Percentiles rank a stretch among this genome's conserved stretches.
Evolutionary conservation across 352 stramenopile species (phyloP).

Genomic region (Pythium aquatile): DNA sequence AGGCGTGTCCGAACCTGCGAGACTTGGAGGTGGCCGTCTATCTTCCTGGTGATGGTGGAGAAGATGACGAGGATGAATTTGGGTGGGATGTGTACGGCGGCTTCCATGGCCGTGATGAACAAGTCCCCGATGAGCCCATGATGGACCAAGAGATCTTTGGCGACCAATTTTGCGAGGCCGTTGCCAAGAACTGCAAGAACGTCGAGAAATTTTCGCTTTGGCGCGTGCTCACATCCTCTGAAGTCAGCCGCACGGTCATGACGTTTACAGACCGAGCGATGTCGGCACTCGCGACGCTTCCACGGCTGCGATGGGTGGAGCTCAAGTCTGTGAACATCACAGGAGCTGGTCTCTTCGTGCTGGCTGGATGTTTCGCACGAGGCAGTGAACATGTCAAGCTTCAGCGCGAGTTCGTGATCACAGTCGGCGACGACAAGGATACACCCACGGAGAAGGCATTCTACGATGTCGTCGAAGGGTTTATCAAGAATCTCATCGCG

Average conservation of each 20-base stretch:
- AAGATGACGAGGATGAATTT: constrained; percentile 11
- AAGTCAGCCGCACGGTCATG: constrained; percentile 10
- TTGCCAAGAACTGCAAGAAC: constrained; percentile 7
- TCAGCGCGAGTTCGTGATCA: constrained; percentile 15
- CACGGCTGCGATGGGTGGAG: constrained; percentile 11
- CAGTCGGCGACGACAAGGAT: constrained; percentile 8
- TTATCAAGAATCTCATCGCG: constrained; percentile 5
- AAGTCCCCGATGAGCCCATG: constrained; percentile 2
- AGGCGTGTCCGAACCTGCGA: constrained; percentile 14
- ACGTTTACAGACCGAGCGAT: constrained; percentile 21
- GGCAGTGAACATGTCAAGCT: neutral
- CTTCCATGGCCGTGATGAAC: neutral
- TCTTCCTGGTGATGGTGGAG: constrained; percentile 6
- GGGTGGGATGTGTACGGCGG: constrained; percentile 7
- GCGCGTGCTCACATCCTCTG: constrained; percentile 5
- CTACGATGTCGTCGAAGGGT: constrained; percentile 15
- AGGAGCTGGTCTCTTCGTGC: constrained; percentile 11
- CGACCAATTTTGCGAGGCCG: constrained; percentile 18
- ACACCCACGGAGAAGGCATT: constrained; percentile 17
- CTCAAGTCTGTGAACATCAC: constrained; percentile 27
- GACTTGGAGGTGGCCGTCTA: constrained; percentile 16
- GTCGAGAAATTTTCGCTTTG: constrained; percentile 24
- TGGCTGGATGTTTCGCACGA: constrained; percentile 9
- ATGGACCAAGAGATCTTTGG: constrained; percentile 29
- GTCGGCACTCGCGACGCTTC: constrained; percentile 13